Percentiles rank a stretch among this genome's conserved stretches.
phyloP scores from a whole-genome alignment of 140 eudicot genomes.

The Bidens hawaiensis region DNA sequence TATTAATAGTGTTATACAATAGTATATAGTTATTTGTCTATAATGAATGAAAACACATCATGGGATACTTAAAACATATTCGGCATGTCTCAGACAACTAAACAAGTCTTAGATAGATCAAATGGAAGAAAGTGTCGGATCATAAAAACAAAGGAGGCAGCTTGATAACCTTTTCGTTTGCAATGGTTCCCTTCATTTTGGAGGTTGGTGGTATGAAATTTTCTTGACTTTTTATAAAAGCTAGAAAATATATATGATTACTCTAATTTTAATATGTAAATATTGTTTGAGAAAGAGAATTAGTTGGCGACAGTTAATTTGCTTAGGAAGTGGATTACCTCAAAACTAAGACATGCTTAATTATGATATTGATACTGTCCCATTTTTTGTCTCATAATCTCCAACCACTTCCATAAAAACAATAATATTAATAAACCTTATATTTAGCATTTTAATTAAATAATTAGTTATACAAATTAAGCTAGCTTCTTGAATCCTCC shows the following conservation, averaged over 20 bases:
- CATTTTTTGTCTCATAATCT: constrained; percentile 27
- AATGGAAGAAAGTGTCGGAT: no score
- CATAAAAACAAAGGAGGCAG: no score
- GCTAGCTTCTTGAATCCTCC: background rate
- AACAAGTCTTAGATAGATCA: no score
- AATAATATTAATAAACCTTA: constrained; percentile 8
- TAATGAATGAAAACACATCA: no score
- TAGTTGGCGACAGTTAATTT: constrained; percentile 48
- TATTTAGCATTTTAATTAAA: no score
- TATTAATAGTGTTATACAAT: no score
- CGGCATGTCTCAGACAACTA: no score
- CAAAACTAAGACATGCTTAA: constrained; percentile 26
- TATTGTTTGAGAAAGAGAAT: constrained; percentile 20
- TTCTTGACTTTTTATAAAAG: background rate
- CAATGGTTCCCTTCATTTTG: background rate
- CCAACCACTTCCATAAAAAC: constrained; percentile 36
- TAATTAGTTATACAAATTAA: no score
- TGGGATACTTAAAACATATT: no score
- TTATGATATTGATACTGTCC: constrained; percentile 11
- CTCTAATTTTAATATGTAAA: no score
- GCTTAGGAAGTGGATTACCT: constrained; percentile 46
- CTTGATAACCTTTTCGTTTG: no score
- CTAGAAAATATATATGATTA: background rate
- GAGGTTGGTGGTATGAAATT: background rate
- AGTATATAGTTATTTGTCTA: no score